Evolutionary conservation across 1,284 basidiomycete species (phyloP), one percentile per base, ranked within the genome.

Genomic region (Porodaedalea pini): DNA sequence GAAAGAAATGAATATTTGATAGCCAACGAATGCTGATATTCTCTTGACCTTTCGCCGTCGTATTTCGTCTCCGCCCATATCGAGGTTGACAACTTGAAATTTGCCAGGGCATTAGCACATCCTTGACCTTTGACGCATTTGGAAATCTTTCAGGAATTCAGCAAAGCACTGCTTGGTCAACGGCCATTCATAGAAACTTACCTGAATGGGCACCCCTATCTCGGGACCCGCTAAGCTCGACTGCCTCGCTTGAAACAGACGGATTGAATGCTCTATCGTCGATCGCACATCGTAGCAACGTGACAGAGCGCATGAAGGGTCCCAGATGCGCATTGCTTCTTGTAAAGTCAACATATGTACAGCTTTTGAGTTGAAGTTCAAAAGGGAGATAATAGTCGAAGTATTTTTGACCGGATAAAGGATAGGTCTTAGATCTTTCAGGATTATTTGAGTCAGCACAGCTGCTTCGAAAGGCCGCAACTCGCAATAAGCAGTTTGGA

Each of bases 11-110:
- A 21, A 32, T 58, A n/a, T 56, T 58, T 23, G 4, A 25, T 4
- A 29, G 17, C 13, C 15, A 32, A 34, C 29, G 4, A 44, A 53
- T 11, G 21, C 34, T 27, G 39, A 54, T 55, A 1, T 36, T 2
- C n/a, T n/a, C 27, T 29, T 23, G 83, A 89, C 66, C 92, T 78
- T 69, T 94, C 92, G 4, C 93, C 93, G 61, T 95, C 93, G 68
- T 94, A 93, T 70, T 96, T 95, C 1, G 84, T 91, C 72, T 96
- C 93, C 0, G 86, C 90, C 82, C 87, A 94, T 2, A 92, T 73
- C 15, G 52, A 54, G 6, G 41, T 68, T 1, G 77, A 73, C 1
- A 69, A 59, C 10, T 65, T 63, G 43, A 90, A 78, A 25, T 73
- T 70, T 21, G 73, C 71, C 11, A 92, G 71, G 0, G 85, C 81